Conservation (phyloP, 108 stramenopile species). For the Stephanodiscus minutulus region DNA sequence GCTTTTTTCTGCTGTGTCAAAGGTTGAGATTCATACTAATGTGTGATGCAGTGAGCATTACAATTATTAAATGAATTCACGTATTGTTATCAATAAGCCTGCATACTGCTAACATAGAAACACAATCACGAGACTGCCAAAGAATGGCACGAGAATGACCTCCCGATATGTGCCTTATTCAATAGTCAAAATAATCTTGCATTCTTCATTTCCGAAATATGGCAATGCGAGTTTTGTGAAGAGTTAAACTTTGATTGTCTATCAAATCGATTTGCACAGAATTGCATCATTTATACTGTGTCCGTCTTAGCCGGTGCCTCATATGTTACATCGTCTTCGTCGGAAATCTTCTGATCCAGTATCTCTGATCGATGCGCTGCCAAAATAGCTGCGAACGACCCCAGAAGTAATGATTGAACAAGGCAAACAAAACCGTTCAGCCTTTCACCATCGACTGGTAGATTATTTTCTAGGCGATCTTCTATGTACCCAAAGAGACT, state of each 20-base stretch:
- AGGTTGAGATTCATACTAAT: no score
- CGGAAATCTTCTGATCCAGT: constrained; percentile 63
- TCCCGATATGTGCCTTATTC: background rate
- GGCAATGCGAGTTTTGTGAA: background rate
- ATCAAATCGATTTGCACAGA: constrained; percentile 32
- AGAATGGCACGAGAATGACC: background rate
- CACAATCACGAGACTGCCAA: background rate
- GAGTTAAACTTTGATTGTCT: background rate
- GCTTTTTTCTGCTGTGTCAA: no score
- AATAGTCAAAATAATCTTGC: background rate
- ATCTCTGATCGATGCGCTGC: constrained; percentile 83
- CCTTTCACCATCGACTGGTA: constrained; percentile 60
- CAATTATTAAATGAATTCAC: constrained; percentile 3
- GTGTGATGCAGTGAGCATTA: no score
- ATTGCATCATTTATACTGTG: constrained; percentile 57
- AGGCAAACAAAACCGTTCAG: constrained; percentile 70
- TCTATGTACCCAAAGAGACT: constrained; percentile 71
- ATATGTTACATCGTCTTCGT: constrained; percentile 17
- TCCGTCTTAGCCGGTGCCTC: constrained; percentile 59
- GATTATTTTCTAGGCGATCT: constrained; percentile 54
- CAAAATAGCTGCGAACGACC: constrained; percentile 77
- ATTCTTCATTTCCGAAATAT: background rate
- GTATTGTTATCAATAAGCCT: background rate
- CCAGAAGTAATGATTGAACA: constrained; percentile 69
- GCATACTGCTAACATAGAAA: constrained; percentile 2